A percentile compares a stretch with the other conserved stretches of the same genome.
Conservation (phyloP, 345 rosid species). For the Schrenkiella parvula region DNA sequence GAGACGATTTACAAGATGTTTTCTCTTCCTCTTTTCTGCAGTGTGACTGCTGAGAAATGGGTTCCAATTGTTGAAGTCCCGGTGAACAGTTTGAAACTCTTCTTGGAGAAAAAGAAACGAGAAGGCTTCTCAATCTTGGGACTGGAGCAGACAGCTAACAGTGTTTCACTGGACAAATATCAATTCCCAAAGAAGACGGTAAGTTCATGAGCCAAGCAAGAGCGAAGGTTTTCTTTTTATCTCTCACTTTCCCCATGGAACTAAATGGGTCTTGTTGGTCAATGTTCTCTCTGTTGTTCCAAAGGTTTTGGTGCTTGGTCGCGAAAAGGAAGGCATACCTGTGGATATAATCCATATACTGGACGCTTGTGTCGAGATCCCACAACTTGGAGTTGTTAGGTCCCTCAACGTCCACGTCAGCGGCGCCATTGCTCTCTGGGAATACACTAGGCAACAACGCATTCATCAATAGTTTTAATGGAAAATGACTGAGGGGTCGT, state of each 20-base stretch:
- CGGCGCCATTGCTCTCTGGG: conserved; percentile 97
- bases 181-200: conserved; percentile 72
- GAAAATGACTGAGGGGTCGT: background rate
- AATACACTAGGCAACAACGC: conserved; percentile 90
- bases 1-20: background rate
- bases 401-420: conserved; percentile 96
- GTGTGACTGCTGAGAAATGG: conserved; percentile 98
- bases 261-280: background rate
- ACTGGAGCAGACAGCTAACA: conserved; percentile 91
- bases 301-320: conserved; percentile 90
- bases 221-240: background rate
- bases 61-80: conserved; percentile 91
- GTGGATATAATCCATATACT: conserved; percentile 83
- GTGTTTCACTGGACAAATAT: conserved; percentile 67
- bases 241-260: background rate
- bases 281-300: background rate
- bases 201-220: conserved; percentile 26
- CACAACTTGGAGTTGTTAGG: conserved; percentile 90
- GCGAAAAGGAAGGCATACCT: conserved; percentile 91
- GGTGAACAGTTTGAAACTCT: conserved; percentile 61
- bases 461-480: conserved; percentile 34
- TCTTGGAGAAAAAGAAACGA: conserved; percentile 76
- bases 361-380: conserved; percentile 93
- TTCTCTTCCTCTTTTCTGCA: conserved; percentile 26
- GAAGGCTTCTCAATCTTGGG: conserved; percentile 92